phyloP scores from a whole-genome alignment of 1,139 yeast species.

The Taphrina wiesneri region DNA sequence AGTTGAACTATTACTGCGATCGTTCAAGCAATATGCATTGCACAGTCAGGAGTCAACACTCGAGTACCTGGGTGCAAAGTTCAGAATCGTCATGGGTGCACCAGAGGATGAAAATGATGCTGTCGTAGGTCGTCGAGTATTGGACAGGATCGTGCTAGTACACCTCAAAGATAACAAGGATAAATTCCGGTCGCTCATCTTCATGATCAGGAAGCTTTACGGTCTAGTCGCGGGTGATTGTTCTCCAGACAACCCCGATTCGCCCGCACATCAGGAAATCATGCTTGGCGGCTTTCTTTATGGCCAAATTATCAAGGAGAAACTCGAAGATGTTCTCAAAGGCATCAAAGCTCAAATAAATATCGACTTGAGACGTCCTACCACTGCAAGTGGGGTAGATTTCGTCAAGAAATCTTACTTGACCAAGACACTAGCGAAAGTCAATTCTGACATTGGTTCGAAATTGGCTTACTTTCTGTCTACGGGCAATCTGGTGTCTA shows the following conservation, averaged over 20 bases:
- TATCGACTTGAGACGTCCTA: constrained; percentile 68
- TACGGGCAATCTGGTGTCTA: constrained; percentile 95
- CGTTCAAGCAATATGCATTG: constrained; percentile 77
- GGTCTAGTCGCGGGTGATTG: constrained; percentile 96
- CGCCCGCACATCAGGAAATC: constrained; percentile 97
- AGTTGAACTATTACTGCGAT: constrained; percentile 84
- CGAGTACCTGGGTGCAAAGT: constrained; percentile 92
- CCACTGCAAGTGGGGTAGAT: constrained; percentile 67
- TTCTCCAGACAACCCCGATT: constrained; percentile 97
- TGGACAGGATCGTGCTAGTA: constrained; percentile 81
- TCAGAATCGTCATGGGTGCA: constrained; percentile 88
- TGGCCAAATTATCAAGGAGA: constrained; percentile 95
- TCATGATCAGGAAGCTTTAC: constrained; percentile 93
- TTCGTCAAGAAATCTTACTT: constrained; percentile 82
- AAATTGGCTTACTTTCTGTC: constrained; percentile 91
- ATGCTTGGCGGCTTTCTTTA: constrained; percentile 92
- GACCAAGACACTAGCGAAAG: constrained; percentile 71
- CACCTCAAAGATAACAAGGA: constrained; percentile 73
- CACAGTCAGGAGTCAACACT: constrained; percentile 82
- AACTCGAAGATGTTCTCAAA: constrained; percentile 86
- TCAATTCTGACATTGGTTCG: constrained; percentile 91
- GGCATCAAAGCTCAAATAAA: constrained; percentile 71
- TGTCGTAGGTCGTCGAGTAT: constrained; percentile 84
- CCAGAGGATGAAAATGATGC: constrained; percentile 83
- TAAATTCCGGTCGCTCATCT: constrained; percentile 80